phyloP scores from a whole-genome alignment of 106 monocot genomes.

The Amphibolis antarctica region DNA sequence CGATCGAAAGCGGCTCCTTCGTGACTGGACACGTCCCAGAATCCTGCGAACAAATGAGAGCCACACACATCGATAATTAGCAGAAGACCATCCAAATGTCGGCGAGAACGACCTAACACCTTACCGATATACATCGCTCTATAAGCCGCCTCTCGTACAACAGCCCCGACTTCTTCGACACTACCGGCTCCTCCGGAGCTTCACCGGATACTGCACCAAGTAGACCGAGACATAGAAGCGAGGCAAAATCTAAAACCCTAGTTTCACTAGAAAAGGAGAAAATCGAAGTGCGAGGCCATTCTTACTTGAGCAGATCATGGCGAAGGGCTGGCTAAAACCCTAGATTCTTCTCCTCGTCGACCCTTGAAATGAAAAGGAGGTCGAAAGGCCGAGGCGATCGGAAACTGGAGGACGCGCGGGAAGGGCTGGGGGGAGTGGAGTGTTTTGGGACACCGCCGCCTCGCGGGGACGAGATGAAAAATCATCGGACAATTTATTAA shows the following conservation, averaged over 20 bases:
- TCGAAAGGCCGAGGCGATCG: background rate
- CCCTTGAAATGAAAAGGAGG: background rate
- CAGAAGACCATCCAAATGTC: no score
- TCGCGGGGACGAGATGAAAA: background rate
- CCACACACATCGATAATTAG: background rate
- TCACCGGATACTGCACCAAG: slow-evolving; percentile 69
- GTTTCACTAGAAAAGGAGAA: background rate
- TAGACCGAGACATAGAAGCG: background rate
- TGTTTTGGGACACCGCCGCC: background rate
- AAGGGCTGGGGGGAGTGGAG: background rate
- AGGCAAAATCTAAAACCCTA: background rate
- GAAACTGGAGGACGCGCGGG: background rate
- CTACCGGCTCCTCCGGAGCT: slow-evolving; percentile 87
- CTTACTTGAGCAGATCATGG: slow-evolving; percentile 77
- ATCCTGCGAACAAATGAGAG: slow-evolving; percentile 28
- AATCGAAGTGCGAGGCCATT: background rate
- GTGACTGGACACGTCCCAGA: slow-evolving; percentile 92
- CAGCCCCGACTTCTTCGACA: slow-evolving; percentile 71
- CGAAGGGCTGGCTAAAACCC: slow-evolving; percentile 1
- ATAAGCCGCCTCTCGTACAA: slow-evolving; percentile 57
- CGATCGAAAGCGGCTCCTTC: slow-evolving; percentile 70
- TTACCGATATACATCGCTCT: slow-evolving; percentile 64
- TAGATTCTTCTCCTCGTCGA: background rate
- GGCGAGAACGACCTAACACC: background rate
- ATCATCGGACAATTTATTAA: no score